Evolutionary conservation across 208 protist genomes (phyloP), one percentile per base, ranked within the genome.

Genomic region (Sergeia podlipaevii): DNA sequence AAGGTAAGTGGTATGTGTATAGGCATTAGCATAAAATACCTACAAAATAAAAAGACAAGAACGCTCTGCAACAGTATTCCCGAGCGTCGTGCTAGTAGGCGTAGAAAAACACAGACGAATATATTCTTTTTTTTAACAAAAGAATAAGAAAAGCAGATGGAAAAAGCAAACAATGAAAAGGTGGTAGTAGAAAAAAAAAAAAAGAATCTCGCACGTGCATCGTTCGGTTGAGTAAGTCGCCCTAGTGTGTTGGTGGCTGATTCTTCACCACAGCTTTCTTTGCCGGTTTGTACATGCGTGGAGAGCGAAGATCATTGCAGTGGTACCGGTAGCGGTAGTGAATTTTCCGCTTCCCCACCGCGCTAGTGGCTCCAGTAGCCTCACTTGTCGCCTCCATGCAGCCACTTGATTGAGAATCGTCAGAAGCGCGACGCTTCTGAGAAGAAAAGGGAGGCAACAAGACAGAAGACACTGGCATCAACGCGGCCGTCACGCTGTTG

Each of bases 241-340:
- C n/a, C n/a, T n/a, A n/a, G n/a, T n/a, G n/a, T n/a, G n/a, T n/a
- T n/a, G n/a, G 15, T 27, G 4, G 51, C 24, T 7, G 37, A 4
- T 32, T 28, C 38, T 15, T 30, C 34, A 34, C n/a, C n/a, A n/a
- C 11, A n/a, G 34, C 34, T 38, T 11, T 38, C n/a, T 11, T n/a
- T 38, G 34, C 34, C 11, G 13, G 34, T n/a, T n/a, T n/a, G n/a
- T n/a, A 57, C 36, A 23, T 13, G 38, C 38, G 11, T 3, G 49
- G 48, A 6, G 41, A 48, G 38, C 63, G 56, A 27, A 80, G 34
- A 36, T 76, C 62, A 21, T 61, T 65, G 28, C 68, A 74, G 28
- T 70, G 50, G 48, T 71, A 80, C 28, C 44, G 68, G 70, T 77
- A 82, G n/a, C 65, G 60, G 54, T 77, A 82, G 36, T 82, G 66